Evolutionary conservation across 352 stramenopile species (phyloP).

Genomic region (Phytophthora sp.): DNA sequence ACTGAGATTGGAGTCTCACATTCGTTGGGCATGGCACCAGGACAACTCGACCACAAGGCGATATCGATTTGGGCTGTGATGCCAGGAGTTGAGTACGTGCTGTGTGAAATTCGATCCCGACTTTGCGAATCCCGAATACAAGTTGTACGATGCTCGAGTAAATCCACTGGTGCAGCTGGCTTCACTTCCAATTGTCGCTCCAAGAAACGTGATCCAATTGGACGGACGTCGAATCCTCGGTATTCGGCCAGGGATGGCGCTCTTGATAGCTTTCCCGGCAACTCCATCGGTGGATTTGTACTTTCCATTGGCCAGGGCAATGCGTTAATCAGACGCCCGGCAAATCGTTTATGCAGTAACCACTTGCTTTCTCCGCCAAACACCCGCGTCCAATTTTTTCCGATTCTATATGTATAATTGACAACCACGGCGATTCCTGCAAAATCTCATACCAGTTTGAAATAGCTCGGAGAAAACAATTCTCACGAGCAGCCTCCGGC

Average conservation of each 20-base stretch:
- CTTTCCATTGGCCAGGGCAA: slow-evolving; percentile 32
- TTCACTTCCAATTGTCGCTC: slow-evolving; percentile 42
- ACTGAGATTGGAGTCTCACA: slow-evolving; percentile 39
- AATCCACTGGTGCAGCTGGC: slow-evolving; percentile 37
- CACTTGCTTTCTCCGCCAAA: too few relatives aligned
- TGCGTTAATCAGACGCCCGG: not conserved
- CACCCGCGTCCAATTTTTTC: too few relatives aligned
- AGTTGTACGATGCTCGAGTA: slow-evolving; percentile 47
- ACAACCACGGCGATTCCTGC: too few relatives aligned
- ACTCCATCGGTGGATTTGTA: slow-evolving; percentile 50
- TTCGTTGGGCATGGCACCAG: slow-evolving; percentile 40
- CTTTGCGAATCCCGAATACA: slow-evolving; percentile 47
- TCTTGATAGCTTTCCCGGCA: slow-evolving; percentile 34
- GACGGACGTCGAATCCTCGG: slow-evolving; percentile 46
- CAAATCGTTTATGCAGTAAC: too few relatives aligned
- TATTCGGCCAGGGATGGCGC: slow-evolving; percentile 40
- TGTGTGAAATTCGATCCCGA: slow-evolving; percentile 48
- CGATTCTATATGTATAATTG: too few relatives aligned
- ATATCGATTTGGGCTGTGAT: slow-evolving; percentile 37
- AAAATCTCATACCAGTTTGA: too few relatives aligned
- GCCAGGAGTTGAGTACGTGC: slow-evolving; percentile 49
- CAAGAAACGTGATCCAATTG: slow-evolving; percentile 43
- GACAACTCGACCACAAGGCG: slow-evolving; percentile 48
- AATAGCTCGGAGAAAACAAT: too few relatives aligned
- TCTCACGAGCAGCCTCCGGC: too few relatives aligned